Evolutionary conservation across 148 eudicot genomes (phyloP).

Genomic region (Polygonum aviculare): DNA sequence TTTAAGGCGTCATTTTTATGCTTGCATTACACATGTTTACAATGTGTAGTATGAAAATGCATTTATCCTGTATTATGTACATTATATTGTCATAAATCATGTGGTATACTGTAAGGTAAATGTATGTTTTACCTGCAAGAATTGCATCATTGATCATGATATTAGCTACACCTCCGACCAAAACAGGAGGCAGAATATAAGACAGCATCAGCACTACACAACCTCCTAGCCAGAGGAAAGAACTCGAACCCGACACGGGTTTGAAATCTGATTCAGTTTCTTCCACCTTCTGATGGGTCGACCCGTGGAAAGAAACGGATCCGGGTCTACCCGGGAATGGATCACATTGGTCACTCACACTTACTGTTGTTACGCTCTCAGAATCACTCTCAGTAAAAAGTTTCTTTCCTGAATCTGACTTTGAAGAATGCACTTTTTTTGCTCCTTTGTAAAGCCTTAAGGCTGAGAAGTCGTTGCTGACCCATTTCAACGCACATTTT

Average conservation of each 20-base stretch:
- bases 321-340: conserved; percentile 76
- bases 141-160: conserved; percentile 31
- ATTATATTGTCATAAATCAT: too few species aligned
- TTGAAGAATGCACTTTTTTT: background rate
- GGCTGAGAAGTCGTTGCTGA: conserved; percentile 9
- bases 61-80: too few species aligned
- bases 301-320: conserved; percentile 59
- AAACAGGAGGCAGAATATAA: conserved; percentile 58
- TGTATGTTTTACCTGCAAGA: conserved; percentile 37
- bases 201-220: conserved; percentile 58
- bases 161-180: conserved; percentile 34
- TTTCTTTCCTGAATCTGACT: background rate
- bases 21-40: background rate
- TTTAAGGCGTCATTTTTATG: background rate
- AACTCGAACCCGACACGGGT: conserved; percentile 46
- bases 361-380: conserved; percentile 10
- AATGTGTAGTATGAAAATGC: background rate
- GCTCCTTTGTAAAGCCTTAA: background rate
- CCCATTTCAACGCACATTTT: conserved; percentile 15
- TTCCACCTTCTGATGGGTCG: conserved; percentile 62
- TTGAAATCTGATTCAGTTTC: conserved; percentile 40
- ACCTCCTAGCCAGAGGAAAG: conserved; percentile 65
- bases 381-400: conserved; percentile 6
- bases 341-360: conserved; percentile 25
- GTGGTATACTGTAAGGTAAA: too few species aligned